Evolutionary conservation across 768 basidiomycete genomes (phyloP).

Genomic region (Collybia sordida): DNA sequence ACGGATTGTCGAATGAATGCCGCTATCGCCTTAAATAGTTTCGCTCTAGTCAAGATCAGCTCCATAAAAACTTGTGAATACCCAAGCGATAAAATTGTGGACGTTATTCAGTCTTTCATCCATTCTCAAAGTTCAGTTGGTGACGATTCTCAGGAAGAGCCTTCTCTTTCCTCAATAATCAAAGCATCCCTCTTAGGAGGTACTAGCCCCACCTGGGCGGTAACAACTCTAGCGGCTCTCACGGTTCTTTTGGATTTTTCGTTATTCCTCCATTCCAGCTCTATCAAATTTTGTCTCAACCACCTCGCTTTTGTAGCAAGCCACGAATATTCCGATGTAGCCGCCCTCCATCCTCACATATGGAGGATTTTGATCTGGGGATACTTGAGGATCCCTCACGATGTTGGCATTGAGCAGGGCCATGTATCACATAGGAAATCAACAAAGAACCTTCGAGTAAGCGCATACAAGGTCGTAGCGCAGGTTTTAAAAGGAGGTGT

Average conservation of each 20-base stretch:
- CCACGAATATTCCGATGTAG: conserved; percentile 34
- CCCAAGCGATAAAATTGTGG: conserved; percentile 23
- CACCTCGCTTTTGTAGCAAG: conserved; percentile 29
- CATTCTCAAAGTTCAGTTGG: conserved; percentile 16
- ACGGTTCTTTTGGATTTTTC: conserved; percentile 44
- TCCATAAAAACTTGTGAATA: conserved; percentile 12
- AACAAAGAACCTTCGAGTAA: conserved; percentile 24
- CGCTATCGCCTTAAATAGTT: conserved; percentile 55
- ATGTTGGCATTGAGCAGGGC: conserved; percentile 7
- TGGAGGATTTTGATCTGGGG: conserved; percentile 63
- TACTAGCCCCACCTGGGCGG: conserved; percentile 40
- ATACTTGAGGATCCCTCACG: conserved; percentile 38
- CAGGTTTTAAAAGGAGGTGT: conserved; percentile 48
- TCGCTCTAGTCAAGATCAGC: conserved; percentile 42
- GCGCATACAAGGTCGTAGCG: conserved; percentile 40
- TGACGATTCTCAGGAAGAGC: conserved; percentile 1
- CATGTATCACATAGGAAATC: conserved; percentile 13
- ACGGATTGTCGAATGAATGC: conserved; percentile 45
- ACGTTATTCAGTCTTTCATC: conserved; percentile 25
- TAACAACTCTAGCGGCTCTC: conserved; percentile 43
- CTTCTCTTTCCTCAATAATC: conserved; percentile 17
- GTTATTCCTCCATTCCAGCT: conserved; percentile 38
- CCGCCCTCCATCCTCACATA: conserved; percentile 38
- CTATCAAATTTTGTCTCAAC: conserved; percentile 36
- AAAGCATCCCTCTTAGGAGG: no score